phyloP scores from a whole-genome alignment of 305 asterid species.

The Fraxinus sp. region DNA sequence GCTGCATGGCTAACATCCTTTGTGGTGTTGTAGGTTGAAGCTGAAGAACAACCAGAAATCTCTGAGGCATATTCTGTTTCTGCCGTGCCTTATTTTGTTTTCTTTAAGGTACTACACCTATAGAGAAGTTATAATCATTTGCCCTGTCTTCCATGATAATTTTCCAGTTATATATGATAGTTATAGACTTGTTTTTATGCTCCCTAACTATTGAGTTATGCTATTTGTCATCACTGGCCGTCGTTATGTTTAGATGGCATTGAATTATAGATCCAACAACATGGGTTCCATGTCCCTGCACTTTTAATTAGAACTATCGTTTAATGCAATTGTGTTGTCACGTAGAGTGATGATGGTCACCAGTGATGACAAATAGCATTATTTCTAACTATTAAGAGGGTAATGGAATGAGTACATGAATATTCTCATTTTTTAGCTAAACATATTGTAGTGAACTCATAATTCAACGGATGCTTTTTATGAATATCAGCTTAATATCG shows the following conservation, averaged over 20 bases:
- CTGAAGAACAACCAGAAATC: slow-evolving; percentile 95
- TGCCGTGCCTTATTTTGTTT: slow-evolving; percentile 88
- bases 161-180: neutral
- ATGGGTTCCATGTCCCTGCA: neutral
- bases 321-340: neutral
- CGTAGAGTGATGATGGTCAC: neutral
- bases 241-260: neutral
- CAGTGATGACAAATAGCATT: neutral
- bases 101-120: slow-evolving; percentile 63
- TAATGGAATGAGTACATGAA: neutral
- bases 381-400: neutral
- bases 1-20: slow-evolving; percentile 21
- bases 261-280: neutral
- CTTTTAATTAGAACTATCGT: neutral
- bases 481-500: neutral
- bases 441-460: neutral
- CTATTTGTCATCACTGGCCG: neutral
- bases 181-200: neutral
- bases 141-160: neutral
- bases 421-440: neutral
- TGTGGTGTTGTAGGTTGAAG: slow-evolving; percentile 71
- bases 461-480: neutral
- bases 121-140: neutral
- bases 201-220: neutral
- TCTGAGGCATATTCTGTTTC: slow-evolving; percentile 83